phyloP scores from a whole-genome alignment of 805 yeast genomes.

The Lipomyces kockii region DNA sequence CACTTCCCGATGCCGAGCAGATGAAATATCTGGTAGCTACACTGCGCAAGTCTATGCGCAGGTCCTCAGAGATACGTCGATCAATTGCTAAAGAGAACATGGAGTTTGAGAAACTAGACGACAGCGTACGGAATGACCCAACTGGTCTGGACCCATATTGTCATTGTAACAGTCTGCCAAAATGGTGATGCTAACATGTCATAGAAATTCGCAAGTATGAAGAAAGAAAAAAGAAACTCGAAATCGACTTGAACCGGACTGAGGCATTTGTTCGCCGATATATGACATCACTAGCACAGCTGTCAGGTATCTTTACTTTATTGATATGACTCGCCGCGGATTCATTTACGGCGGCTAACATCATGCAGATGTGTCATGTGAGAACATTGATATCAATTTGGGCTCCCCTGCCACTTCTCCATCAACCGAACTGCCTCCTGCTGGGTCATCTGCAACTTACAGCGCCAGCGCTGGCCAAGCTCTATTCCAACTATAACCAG shows the following conservation, averaged over 20 bases:
- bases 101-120: slow-evolving; percentile 10
- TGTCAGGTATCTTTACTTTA: slow-evolving; percentile 18
- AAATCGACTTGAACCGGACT: slow-evolving; percentile 26
- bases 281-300: slow-evolving; percentile 24
- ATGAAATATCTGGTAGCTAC: slow-evolving; percentile 24
- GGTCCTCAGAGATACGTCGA: slow-evolving; percentile 25
- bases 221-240: slow-evolving; percentile 17
- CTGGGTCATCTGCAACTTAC: not conserved
- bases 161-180: not conserved
- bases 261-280: slow-evolving; percentile 33
- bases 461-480: slow-evolving; percentile 10
- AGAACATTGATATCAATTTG: slow-evolving; percentile 10
- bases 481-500: slow-evolving; percentile 7
- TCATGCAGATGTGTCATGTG: slow-evolving; percentile 21
- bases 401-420: not conserved
- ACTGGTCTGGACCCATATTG: slow-evolving; percentile 5
- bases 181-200: not conserved
- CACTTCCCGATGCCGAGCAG: slow-evolving; percentile 31
- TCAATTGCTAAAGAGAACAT: slow-evolving; percentile 4
- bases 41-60: slow-evolving; percentile 23
- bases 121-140: slow-evolving; percentile 10
- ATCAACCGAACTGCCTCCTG: not conserved
- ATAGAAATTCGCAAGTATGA: slow-evolving; percentile 12
- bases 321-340: not conserved
- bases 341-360: not conserved